Base-by-base conservation (phyloP, 2,329 filamentous ascomycete species). In the Trichoderma simmonsii region DNA sequence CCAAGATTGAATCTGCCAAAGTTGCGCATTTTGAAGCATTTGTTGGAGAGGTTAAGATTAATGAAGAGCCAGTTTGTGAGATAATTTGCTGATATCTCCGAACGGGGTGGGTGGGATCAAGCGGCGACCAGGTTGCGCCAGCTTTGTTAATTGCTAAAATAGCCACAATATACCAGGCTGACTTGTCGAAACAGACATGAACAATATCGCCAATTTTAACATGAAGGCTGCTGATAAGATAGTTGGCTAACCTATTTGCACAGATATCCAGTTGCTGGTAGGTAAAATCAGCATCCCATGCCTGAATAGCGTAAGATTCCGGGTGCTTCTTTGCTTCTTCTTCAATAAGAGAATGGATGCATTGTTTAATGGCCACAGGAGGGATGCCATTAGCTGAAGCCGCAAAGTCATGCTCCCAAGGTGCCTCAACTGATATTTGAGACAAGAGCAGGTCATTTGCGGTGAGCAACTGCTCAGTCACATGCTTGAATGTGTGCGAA, bases 281-380 rank as follows among this genome's bases (percentile, higher is more conserved):
- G 8, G 82, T 83, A 82, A 80, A 60, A 74, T 67, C 6, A 80
- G 81, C 72, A 11, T 73, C 72, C 48, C n/a, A n/a, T n/a, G n/a
- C n/a, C n/a, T n/a, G n/a, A n/a, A n/a, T n/a, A n/a, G n/a, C n/a
- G n/a, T n/a, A n/a, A n/a, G n/a, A n/a, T n/a, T n/a, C n/a, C n/a
- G n/a, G n/a, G n/a, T 43, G 30, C 15, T 26, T 18, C 2, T 28
- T 12, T 21, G 59, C 34, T n/a, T 70, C 43, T 1, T 57, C 39
- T 21, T 70, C 57, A 65, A 72, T 65, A 30, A 72, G 70, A 26
- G 30, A n/a, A n/a, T n/a, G n/a, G n/a, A n/a, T n/a, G n/a, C n/a
- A n/a, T n/a, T n/a, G n/a, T n/a, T n/a, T n/a, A n/a, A n/a, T n/a
- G n/a, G n/a, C n/a, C n/a, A n/a, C n/a, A n/a, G n/a, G n/a, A n/a